Evolutionary conservation across 1,284 basidiomycete genomes (phyloP), one percentile per base, ranked within the genome.

Genomic region (Melampsora americana): DNA sequence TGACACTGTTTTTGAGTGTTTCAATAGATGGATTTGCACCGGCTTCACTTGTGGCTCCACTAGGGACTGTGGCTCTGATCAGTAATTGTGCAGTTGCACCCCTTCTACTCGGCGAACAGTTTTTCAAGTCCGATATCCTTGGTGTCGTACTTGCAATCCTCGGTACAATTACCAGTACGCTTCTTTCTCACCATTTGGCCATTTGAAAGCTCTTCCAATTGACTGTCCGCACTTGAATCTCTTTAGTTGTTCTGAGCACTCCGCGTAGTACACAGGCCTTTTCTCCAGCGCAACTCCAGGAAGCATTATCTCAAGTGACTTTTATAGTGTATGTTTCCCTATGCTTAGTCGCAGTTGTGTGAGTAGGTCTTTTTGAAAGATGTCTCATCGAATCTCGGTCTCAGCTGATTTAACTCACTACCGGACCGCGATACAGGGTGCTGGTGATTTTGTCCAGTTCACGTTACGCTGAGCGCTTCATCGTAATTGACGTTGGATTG

Each of bases 71-170:
- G 0, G 84, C 95, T 1, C 86, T 99, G 11, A 90, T 98, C 72
- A 92, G 95, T 20, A 98, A 98, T 83, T 96, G 94, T 81, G 86
- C 95, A 65, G 93, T 98, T 79, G 92, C 95, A 0, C 95, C 95
- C 11, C 81, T 95, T 1, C 87, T 98, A 80, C 85, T 96, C 1
- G 77, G 81, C 44, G 78, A 80, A 60, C 81, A 78, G 32, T 80
- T 81, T 77, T 76, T 79, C 1, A 78, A 89, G 86, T 87, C 88
- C 62, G 95, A 98, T 82, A 84, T 97, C n/a, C 82, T 95, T 46
- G 95, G 95, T n/a, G 80, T 82, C 39, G 32, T 79, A 1, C 77
- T 82, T 1, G 80, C 80, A 20, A 80, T 81, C 61, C 68, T 81
- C 12, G 82, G 82, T 26, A 81, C 82, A 0, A 80, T 82, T 18